Base-by-base conservation (phyloP, 2,329 filamentous ascomycete species). In the Boeremia lycopersici region DNA sequence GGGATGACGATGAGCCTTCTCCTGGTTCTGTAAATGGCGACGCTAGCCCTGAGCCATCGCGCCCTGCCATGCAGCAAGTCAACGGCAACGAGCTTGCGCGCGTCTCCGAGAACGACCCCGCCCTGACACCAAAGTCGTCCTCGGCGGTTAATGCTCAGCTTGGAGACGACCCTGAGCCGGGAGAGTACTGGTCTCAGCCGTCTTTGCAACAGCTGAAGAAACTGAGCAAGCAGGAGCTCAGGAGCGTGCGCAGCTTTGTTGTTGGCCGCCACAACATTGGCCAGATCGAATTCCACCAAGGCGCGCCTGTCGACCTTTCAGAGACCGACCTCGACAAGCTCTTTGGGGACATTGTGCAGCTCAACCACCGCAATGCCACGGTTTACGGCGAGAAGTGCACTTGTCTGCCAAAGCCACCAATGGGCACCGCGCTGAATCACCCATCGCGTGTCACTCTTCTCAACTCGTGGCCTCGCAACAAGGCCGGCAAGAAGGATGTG, bases 341-440 rank as follows among this genome's bases (percentile, higher is more conserved):
- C 23, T 89, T 85, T 45, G 89, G 84, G 42, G 84, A 82, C 25
- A 88, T 97, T 64, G 89, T 98, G 31, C 81, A 87, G 47, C 85
- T 98, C 43, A 83, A 85, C 38, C 83, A 88, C 44, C 89, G 95
- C 31, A 89, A 88, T 8, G 91, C 91, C 23, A 96, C 93, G 0
- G 95, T 98, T 7, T 99, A 99, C 69, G 81, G 86, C 35, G 82
- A 84, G 15, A 65, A 60, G 29, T 68, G 60, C 39, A 56, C 63
- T 7, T 62, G 61, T 23, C 63, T 72, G 5, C 86, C 87, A 70
- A 99, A 97, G 77, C 93, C 95, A 13, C 84, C 89, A 0, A 83
- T 88, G 53, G 95, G 96, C 53, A 91, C 92, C 69, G 93, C 91
- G 6, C 82, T 99, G 60, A 99, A 99, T 68, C 91, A 97, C 7